phyloP scores from a whole-genome alignment of 805 yeast species.

The Candida wancherniae region DNA sequence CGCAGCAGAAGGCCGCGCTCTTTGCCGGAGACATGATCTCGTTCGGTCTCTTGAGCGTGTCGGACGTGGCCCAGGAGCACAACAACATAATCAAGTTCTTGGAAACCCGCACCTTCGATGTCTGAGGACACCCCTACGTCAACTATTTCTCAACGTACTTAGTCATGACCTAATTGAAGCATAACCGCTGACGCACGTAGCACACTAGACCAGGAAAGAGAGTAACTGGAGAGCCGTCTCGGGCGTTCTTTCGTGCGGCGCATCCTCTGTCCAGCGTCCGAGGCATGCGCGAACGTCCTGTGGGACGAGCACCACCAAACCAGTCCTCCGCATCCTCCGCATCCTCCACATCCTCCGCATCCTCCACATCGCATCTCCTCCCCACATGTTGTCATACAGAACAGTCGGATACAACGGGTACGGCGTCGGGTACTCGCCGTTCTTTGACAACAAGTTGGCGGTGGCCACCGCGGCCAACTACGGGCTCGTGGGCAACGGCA shows the following conservation, averaged over 20 bases:
- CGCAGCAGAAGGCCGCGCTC: conserved; percentile 68
- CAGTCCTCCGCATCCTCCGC: no score
- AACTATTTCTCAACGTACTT: no score
- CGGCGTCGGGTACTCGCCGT: conserved; percentile 86
- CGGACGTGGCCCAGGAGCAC: conserved; percentile 23
- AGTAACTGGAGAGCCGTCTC: no score
- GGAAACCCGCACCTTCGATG: conserved; percentile 24
- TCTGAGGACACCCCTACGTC: conserved; percentile 2
- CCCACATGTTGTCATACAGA: conserved; percentile 61
- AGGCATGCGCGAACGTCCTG: no score
- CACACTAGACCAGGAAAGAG: no score
- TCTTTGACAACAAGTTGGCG: conserved; percentile 81
- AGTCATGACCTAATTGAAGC: no score
- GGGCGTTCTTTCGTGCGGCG: no score
- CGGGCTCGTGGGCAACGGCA: conserved; percentile 93
- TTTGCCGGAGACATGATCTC: conserved; percentile 70
- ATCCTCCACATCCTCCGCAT: no score
- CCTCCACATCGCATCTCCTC: no score
- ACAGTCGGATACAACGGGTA: conserved; percentile 85
- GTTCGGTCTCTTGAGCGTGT: conserved; percentile 45
- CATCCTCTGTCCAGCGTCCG: no score
- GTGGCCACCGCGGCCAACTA: conserved; percentile 89
- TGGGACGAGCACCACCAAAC: no score
- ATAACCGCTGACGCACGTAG: no score
- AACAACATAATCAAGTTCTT: conserved; percentile 33